Conservation (phyloP, 2,329 filamentous ascomycete genomes). For the Talaromyces verruculosus region DNA sequence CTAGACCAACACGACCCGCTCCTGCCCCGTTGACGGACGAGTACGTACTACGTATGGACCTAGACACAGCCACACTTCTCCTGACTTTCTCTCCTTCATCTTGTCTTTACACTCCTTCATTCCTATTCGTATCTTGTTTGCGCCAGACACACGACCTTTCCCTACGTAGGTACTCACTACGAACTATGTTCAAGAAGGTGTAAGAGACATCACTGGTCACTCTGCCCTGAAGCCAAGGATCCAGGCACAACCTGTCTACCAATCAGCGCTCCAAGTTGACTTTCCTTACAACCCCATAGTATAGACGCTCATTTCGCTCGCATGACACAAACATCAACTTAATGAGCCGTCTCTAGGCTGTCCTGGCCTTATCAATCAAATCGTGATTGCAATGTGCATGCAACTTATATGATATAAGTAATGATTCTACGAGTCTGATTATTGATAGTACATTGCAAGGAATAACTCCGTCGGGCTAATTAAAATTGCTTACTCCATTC, state of each 20-base stretch:
- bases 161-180: neutral
- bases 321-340: neutral
- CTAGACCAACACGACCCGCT: slow-evolving; percentile 3
- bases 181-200: no score
- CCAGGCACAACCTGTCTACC: slow-evolving; percentile 3
- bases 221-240: slow-evolving; percentile 1
- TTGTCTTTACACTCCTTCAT: neutral
- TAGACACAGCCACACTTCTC: slow-evolving; percentile 7
- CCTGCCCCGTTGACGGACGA: neutral
- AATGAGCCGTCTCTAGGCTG: neutral
- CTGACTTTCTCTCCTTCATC: neutral
- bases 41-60: neutral
- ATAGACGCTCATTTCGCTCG: neutral
- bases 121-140: neutral
- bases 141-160: neutral
- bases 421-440: no score
- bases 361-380: neutral
- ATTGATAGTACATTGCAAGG: neutral
- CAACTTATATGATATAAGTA: neutral
- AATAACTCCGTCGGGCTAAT: neutral
- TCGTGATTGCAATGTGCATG: neutral
- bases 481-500: neutral
- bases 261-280: neutral
- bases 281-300: neutral
- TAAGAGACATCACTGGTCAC: neutral